phyloP scores from a whole-genome alignment of 2,329 filamentous ascomycete species.

The Sporothrix brasiliensis region DNA sequence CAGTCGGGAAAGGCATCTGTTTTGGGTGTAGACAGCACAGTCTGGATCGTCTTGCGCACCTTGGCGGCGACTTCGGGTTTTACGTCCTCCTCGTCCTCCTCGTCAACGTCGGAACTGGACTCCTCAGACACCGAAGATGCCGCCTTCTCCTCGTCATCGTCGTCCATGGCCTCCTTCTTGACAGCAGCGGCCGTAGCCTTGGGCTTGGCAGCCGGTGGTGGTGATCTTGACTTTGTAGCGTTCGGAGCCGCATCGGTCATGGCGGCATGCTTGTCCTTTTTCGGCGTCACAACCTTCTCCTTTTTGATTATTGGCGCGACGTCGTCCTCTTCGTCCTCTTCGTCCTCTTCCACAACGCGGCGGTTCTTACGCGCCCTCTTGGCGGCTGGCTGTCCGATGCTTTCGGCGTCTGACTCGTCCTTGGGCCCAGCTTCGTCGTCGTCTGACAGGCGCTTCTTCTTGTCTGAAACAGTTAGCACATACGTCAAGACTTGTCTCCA shows the following conservation, averaged over 20 bases:
- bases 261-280: neutral
- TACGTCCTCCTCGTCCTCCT: conserved; percentile 53
- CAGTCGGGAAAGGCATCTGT: conserved; percentile 94
- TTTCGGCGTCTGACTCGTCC: conserved; percentile 48
- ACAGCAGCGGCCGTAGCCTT: conserved; percentile 36
- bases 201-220: neutral
- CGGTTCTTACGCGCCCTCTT: conserved; percentile 59
- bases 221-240: conserved; percentile 43
- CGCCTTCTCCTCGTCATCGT: conserved; percentile 49
- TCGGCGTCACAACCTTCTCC: neutral
- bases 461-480: conserved; percentile 11
- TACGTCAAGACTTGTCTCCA: too few species aligned
- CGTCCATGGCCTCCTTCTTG: conserved; percentile 53
- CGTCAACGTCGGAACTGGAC: conserved; percentile 38
- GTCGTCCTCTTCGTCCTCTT: conserved; percentile 48
- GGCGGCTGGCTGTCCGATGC: conserved; percentile 58
- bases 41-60: conserved; percentile 77
- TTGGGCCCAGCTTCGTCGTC: conserved; percentile 36
- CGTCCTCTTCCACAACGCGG: conserved; percentile 56
- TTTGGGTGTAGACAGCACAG: conserved; percentile 73
- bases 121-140: conserved; percentile 49
- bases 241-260: neutral
- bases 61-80: conserved; percentile 72
- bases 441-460: conserved; percentile 35
- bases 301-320: neutral